Conservation (phyloP, 1,139 yeast genomes). For the Spathaspora sp. region DNA sequence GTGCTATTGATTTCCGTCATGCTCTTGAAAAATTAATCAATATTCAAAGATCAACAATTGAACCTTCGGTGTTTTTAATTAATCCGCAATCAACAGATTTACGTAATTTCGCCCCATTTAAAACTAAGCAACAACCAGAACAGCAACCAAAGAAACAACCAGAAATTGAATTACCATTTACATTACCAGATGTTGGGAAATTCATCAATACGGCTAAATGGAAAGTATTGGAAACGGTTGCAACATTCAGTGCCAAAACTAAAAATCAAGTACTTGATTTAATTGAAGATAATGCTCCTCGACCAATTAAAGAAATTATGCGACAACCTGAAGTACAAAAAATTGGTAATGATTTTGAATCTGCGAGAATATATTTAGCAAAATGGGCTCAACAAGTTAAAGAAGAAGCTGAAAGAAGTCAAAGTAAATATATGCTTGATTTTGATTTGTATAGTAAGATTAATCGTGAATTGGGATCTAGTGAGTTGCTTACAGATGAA, state of each 20-base stretch:
- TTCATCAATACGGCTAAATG: conserved; percentile 73
- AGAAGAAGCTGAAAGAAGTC: conserved; percentile 82
- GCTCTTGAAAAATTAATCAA: conserved; percentile 55
- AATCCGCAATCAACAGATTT: conserved; percentile 82
- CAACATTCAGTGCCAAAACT: conserved; percentile 74
- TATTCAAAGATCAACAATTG: conserved; percentile 68
- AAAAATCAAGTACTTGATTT: conserved; percentile 57
- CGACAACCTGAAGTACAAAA: conserved; percentile 76
- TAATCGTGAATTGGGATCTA: conserved; percentile 67
- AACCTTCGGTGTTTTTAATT: conserved; percentile 68
- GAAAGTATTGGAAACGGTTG: conserved; percentile 82
- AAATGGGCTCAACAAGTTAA: conserved; percentile 97
- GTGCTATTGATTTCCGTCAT: conserved; percentile 75
- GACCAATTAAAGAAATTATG: conserved; percentile 61
- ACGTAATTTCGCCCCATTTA: conserved; percentile 69
- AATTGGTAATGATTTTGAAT: conserved; percentile 88
- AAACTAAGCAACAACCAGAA: conserved; percentile 9
- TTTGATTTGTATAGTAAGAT: conserved; percentile 60
- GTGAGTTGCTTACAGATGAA: conserved; percentile 55
- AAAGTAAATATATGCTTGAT: conserved; percentile 57
- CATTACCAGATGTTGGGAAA: conserved; percentile 44
- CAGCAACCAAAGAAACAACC: background rate
- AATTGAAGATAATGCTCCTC: conserved; percentile 66
- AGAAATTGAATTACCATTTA: conserved; percentile 17
- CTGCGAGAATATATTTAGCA: conserved; percentile 87